Evolutionary conservation across 2,329 filamentous ascomycete genomes (phyloP), one percentile per base, ranked within the genome.

Genomic region (Zasmidium citrigriseum): DNA sequence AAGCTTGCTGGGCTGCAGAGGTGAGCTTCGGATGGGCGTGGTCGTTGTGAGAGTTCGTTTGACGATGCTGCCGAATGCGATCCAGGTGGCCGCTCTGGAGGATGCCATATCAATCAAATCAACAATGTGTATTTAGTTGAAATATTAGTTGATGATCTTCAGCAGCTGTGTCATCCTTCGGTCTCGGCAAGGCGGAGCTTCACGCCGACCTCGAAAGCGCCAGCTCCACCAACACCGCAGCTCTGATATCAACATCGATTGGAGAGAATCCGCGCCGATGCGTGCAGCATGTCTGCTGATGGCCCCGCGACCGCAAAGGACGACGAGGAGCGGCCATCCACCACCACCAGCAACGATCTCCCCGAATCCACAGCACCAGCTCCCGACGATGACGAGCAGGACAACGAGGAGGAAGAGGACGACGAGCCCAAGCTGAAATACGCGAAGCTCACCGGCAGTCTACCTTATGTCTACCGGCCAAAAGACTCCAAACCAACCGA

Each of bases 381-480:
- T 46, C 46, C 53, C n/a, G 75, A 73, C 3, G 74, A 75, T 2
- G 76, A 75, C 0, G 81, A 81, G 0, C 86, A 87, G 0, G 89
- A 91, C 0, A 88, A 90, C 0, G 87, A 89, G 0, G 91, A 96
- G 0, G 91, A 93, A 0, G 92, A 95, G 2, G 93, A 97, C 4
- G 93, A 98, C 18, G 93, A 98, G 76, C 96, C 95, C 24, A 89
- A 88, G 70, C 84, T 99, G 68, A 99, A 99, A 76, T 97, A 97
- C 74, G 89, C 89, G 52, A 89, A 91, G 50, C 78, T 98, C 66
- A 98, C 95, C 7, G 88, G 87, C 60, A 88, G 89, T 68, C 78
- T 99, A 61, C 86, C 84, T 23, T 80, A 89, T 46, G 85, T 97
- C 29, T 99, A 99, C 78, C 88, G 92, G 58, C 96, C 96, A 78